Evolutionary conservation across 106 monocot genomes (phyloP).

Genomic region (Dactylorhiza incarnata): DNA sequence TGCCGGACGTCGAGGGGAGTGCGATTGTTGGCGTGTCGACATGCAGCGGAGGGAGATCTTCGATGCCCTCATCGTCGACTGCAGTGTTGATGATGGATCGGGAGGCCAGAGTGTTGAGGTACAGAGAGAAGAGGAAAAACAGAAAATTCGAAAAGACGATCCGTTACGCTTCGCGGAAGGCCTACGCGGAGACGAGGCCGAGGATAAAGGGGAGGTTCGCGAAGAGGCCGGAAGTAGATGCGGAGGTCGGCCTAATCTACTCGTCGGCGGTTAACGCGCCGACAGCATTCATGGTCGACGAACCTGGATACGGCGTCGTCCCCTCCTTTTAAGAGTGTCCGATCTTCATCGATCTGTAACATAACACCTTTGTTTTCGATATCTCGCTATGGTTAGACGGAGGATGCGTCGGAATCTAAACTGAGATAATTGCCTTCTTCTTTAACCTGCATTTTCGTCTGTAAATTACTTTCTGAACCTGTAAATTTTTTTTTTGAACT

Average conservation of each 20-base stretch:
- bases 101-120: constrained; percentile 58
- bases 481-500: too few relatives aligned
- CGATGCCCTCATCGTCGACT: neutral
- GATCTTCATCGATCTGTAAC: neutral
- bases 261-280: constrained; percentile 18
- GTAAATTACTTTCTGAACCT: neutral
- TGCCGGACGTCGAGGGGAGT: constrained; percentile 29
- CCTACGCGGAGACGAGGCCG: constrained; percentile 64
- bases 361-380: neutral
- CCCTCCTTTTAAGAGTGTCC: constrained; percentile 40
- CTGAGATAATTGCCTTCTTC: neutral
- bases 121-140: constrained; percentile 59
- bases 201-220: constrained; percentile 62
- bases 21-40: constrained; percentile 18
- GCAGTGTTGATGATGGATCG: constrained; percentile 22
- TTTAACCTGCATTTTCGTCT: neutral
- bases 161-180: constrained; percentile 58
- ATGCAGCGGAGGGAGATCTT: neutral
- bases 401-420: neutral
- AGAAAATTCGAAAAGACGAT: constrained; percentile 65
- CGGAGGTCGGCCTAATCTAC: constrained; percentile 18
- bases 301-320: constrained; percentile 39
- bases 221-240: constrained; percentile 40
- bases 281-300: constrained; percentile 13
- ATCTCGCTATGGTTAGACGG: neutral